phyloP scores from a whole-genome alignment of 805 yeast genomes.

The Cephaloascus fragrans region DNA sequence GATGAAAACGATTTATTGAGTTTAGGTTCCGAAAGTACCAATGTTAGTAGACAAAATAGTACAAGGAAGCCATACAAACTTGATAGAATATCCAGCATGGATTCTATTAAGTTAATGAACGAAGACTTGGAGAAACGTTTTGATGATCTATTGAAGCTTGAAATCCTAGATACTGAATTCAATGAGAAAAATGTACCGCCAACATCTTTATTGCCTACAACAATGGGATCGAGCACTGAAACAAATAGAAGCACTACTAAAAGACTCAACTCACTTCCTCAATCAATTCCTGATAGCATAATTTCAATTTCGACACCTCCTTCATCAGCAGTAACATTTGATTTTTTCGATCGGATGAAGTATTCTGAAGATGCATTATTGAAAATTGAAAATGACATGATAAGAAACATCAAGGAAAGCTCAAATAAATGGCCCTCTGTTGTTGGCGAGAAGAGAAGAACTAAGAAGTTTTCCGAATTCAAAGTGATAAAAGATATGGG shows the following conservation, averaged over 20 bases:
- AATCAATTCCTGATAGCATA: background rate
- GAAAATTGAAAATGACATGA: constrained; percentile 9
- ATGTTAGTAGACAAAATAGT: constrained; percentile 22
- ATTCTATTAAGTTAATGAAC: background rate
- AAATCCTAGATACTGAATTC: background rate
- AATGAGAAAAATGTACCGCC: too few relatives aligned
- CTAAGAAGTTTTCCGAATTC: constrained; percentile 65
- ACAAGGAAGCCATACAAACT: constrained; percentile 15
- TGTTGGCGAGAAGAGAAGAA: constrained; percentile 60
- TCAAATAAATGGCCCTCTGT: constrained; percentile 39
- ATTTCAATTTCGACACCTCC: background rate
- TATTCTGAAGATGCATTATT: background rate
- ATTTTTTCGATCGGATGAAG: background rate
- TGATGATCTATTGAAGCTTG: background rate
- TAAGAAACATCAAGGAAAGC: constrained; percentile 27
- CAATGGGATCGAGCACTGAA: too few relatives aligned
- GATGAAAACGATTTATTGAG: constrained; percentile 21
- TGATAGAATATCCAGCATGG: background rate
- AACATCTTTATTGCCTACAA: too few relatives aligned
- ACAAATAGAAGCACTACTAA: too few relatives aligned
- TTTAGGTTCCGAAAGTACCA: constrained; percentile 16
- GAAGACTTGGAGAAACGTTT: background rate
- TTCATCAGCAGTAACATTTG: background rate
- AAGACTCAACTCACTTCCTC: background rate
- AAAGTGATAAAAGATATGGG: constrained; percentile 71